These are phyloP conservation scores for Hibiscus tridactylites DNA, from an alignment of 345 rosid genomes.

Conservation along the genomic window DNA sequence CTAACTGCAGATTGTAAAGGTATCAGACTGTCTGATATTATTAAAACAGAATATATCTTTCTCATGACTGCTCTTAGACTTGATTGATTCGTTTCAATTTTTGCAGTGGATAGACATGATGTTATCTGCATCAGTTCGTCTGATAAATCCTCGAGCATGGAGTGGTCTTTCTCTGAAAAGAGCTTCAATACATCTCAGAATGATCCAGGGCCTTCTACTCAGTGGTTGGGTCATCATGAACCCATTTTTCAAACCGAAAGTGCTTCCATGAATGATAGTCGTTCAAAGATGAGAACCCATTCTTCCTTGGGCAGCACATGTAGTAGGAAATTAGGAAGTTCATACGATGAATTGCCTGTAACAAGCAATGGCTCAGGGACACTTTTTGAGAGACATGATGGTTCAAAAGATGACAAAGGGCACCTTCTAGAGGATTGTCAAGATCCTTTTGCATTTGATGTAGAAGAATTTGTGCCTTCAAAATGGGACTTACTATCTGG, in stretches of 20 bases:
- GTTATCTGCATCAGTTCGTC: constrained; percentile 40
- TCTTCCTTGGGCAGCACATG: constrained; percentile 45
- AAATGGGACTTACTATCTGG: constrained; percentile 63
- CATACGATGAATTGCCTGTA: constrained; percentile 28
- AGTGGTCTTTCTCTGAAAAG: constrained; percentile 29
- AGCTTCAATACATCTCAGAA: constrained; percentile 37
- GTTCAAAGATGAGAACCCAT: constrained; percentile 33
- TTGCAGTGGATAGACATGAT: constrained; percentile 42
- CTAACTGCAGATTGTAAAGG: constrained; percentile 38
- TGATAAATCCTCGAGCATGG: constrained; percentile 25
- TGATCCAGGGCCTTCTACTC: constrained; percentile 32
- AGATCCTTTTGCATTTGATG: constrained; percentile 88
- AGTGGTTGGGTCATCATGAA: constrained; percentile 30
- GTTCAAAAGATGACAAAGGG: constrained; percentile 22
- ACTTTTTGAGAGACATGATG: constrained; percentile 25
- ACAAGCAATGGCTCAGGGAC: constrained; percentile 32
- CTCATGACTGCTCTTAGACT: constrained; percentile 4
- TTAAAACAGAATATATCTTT: constrained; percentile 1
- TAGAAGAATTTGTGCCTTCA: constrained; percentile 60
- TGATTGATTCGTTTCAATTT: constrained; percentile 17
- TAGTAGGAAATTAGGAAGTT: constrained; percentile 38
- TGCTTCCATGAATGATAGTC: constrained; percentile 31
- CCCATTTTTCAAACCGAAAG: constrained; percentile 43
- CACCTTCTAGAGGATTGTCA: constrained; percentile 38
- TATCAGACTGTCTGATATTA: constrained; percentile 19